phyloP scores from a whole-genome alignment of 164 flowering plant species.

The Aristolochia contorta region DNA sequence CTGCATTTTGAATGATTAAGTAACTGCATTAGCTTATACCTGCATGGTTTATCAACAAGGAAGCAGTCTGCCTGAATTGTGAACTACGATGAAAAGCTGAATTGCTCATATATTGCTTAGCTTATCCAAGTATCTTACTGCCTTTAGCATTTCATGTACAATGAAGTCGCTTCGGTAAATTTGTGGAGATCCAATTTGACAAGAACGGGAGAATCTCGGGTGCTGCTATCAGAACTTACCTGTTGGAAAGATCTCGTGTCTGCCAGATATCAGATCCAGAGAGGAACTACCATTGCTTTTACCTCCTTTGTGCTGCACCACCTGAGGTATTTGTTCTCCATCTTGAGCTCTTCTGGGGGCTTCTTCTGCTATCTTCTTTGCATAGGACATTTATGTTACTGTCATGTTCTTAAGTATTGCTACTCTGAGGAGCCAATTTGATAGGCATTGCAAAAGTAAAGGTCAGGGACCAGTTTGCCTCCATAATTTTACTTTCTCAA shows the following conservation, averaged over 20 bases:
- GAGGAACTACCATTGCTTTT: slow-evolving; percentile 81
- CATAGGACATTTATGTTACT: too few species aligned
- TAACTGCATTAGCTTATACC: too few species aligned
- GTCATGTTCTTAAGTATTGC: too few species aligned
- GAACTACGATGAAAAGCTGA: too few species aligned
- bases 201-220: slow-evolving; percentile 75
- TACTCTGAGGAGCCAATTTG: too few species aligned
- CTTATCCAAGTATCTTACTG: slow-evolving; percentile 4
- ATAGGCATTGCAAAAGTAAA: too few species aligned
- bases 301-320: slow-evolving; percentile 79
- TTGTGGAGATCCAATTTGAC: slow-evolving; percentile 83
- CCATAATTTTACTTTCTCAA: too few species aligned
- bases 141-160: slow-evolving; percentile 2
- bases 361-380: too few species aligned
- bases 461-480: too few species aligned
- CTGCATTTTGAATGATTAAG: too few species aligned
- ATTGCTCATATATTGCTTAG: background rate
- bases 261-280: slow-evolving; percentile 81
- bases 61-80: too few species aligned
- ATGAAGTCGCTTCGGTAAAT: slow-evolving; percentile 79
- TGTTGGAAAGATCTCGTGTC: slow-evolving; percentile 79
- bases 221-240: slow-evolving; percentile 69
- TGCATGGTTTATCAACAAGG: too few species aligned
- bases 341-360: background rate
- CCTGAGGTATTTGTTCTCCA: slow-evolving; percentile 45